Evolutionary conservation across 140 eudicot species (phyloP), one percentile per base, ranked within the genome.

Genomic region (Bidens hawaiensis): DNA sequence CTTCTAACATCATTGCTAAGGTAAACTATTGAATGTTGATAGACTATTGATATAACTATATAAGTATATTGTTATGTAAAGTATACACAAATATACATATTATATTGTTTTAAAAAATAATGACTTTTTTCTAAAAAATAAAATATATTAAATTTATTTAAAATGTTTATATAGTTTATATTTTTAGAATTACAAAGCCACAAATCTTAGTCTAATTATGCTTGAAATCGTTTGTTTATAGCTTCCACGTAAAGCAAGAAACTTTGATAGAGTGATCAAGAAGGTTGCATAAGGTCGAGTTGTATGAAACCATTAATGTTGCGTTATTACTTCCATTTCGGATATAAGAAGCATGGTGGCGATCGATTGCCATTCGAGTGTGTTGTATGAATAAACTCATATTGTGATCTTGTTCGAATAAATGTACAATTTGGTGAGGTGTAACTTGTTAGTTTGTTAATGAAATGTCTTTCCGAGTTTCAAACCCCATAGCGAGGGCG

Each of bases 1-100:
- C 68, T 18, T 19, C 49, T 63, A 60, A 60, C 13, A 56, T 6
- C 27, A 27, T 60, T 65, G 27, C 33, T 60, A 64, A 60, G 72
- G 60, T 51, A 53, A 28, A 28, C 6, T 28, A 4, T 6, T 46
- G 6, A 17, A 1, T 43, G 15, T 38, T 14, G 13, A 38, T 12
- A 10, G 45, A n/a, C 16, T 40, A 13, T 40, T n/a, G n/a, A n/a
- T n/a, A n/a, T n/a, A n/a, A n/a, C n/a, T n/a, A n/a, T n/a, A n/a
- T n/a, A n/a, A n/a, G n/a, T n/a, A n/a, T n/a, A n/a, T n/a, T n/a
- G n/a, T n/a, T n/a, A n/a, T n/a, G n/a, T n/a, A 30, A 3, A 30
- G 6, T 6, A 30, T 30, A 30, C 36, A 30, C 36, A 6, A n/a
- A n/a, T n/a, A n/a, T n/a, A n/a, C n/a, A n/a, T n/a, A n/a, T n/a